phyloP scores from a whole-genome alignment of 352 stramenopile species.

The Globisporangium cylindrosporum region DNA sequence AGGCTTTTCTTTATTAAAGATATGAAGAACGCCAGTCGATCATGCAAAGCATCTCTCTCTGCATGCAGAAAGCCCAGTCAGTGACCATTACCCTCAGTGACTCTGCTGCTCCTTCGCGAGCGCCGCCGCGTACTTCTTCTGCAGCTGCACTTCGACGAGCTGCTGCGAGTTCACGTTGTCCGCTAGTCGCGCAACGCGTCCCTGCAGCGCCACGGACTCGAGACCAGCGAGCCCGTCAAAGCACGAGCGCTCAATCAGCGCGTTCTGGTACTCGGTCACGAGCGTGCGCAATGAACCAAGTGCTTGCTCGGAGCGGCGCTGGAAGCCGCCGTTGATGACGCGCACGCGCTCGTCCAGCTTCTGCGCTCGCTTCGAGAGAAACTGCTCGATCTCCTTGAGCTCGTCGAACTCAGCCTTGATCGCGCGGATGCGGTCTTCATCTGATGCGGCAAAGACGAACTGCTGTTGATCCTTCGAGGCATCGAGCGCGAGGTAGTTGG shows the following conservation, averaged over 20 bases:
- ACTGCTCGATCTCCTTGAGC: slow-evolving; percentile 60
- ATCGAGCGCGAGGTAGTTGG: slow-evolving; percentile 33
- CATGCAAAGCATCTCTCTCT: neutral
- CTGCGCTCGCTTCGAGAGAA: slow-evolving; percentile 58
- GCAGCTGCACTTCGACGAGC: slow-evolving; percentile 68
- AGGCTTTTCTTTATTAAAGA: slow-evolving; percentile 3
- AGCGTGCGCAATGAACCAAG: slow-evolving; percentile 32
- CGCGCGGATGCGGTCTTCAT: slow-evolving; percentile 46
- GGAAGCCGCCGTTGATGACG: slow-evolving; percentile 63
- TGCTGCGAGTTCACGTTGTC: slow-evolving; percentile 77
- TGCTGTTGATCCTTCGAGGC: slow-evolving; percentile 20
- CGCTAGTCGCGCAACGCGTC: slow-evolving; percentile 60
- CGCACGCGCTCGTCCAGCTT: slow-evolving; percentile 72
- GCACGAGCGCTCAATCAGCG: slow-evolving; percentile 61
- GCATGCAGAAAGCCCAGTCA: neutral
- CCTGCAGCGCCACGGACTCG: slow-evolving; percentile 54
- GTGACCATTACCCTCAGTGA: neutral
- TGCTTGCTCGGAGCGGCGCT: slow-evolving; percentile 43
- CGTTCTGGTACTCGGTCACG: slow-evolving; percentile 45
- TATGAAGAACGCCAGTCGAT: neutral
- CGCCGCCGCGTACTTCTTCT: slow-evolving; percentile 60
- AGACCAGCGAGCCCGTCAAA: slow-evolving; percentile 60
- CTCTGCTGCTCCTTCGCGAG: slow-evolving; percentile 28
- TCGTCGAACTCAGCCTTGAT: slow-evolving; percentile 59
- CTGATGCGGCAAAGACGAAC: slow-evolving; percentile 41